Percentiles rank a stretch among this genome's conserved stretches.
phyloP scores from a whole-genome alignment of 1,139 yeast species.

The Scheffersomyces quercinus region DNA sequence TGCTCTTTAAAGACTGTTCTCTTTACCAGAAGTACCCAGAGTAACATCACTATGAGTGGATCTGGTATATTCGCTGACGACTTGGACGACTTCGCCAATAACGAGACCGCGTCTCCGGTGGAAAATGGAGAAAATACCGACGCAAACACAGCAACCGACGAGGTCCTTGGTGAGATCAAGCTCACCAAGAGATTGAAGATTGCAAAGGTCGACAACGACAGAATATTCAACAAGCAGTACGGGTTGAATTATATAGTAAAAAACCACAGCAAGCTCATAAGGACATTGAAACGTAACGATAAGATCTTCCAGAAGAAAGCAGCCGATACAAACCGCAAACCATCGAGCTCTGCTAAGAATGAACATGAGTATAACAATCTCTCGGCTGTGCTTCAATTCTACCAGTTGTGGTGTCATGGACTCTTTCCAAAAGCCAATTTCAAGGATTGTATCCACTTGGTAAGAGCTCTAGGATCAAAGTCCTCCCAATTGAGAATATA shows the following conservation, averaged over 20 bases:
- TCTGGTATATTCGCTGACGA: too few relatives aligned
- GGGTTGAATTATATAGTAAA: slow-evolving; percentile 51
- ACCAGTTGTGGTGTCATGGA: slow-evolving; percentile 85
- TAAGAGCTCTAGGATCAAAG: slow-evolving; percentile 34
- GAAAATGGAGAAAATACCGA: too few relatives aligned
- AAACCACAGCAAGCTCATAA: slow-evolving; percentile 35
- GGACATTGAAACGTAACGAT: slow-evolving; percentile 31
- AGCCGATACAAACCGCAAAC: slow-evolving; percentile 4
- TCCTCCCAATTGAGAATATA: slow-evolving; percentile 36
- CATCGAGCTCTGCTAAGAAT: slow-evolving; percentile 23
- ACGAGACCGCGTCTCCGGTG: too few relatives aligned
- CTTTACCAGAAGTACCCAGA: too few relatives aligned
- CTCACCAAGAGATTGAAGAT: slow-evolving; percentile 31
- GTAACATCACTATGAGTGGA: too few relatives aligned
- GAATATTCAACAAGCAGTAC: slow-evolving; percentile 41
- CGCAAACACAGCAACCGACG: too few relatives aligned
- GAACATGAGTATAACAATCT: slow-evolving; percentile 46
- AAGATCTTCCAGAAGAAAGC: slow-evolving; percentile 21
- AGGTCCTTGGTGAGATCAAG: slow-evolving; percentile 25
- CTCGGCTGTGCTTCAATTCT: slow-evolving; percentile 55
- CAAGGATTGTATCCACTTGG: slow-evolving; percentile 51
- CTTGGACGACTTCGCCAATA: too few relatives aligned
- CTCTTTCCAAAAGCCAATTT: slow-evolving; percentile 79
- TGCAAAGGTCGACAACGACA: slow-evolving; percentile 51
- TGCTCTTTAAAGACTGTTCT: too few relatives aligned